Conservation (phyloP, 2,329 filamentous ascomycete species). For the Monilinia fructicola region DNA sequence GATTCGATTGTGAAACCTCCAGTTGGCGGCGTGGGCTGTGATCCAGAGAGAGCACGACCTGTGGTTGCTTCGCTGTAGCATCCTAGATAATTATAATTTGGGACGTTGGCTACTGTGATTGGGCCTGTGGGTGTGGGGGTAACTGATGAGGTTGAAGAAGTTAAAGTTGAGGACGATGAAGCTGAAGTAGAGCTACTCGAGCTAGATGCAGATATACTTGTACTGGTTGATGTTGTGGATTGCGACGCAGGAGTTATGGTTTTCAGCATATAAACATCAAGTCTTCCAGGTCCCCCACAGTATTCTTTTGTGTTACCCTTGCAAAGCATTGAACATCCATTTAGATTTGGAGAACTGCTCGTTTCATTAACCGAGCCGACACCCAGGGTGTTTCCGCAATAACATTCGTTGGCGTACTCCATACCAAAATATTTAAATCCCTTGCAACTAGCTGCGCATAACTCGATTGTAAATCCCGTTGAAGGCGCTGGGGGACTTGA, state of each 20-base stretch:
- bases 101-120: constrained; percentile 45
- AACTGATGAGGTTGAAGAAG: neutral
- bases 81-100: constrained; percentile 47
- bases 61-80: constrained; percentile 51
- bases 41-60: constrained; percentile 45
- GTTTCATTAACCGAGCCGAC: constrained; percentile 22
- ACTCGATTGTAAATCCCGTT: constrained; percentile 33
- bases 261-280: constrained; percentile 31
- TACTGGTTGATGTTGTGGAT: constrained; percentile 14
- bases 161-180: neutral
- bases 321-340: constrained; percentile 28
- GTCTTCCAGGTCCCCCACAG: constrained; percentile 38
- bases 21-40: constrained; percentile 11
- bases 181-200: neutral
- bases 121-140: constrained; percentile 42
- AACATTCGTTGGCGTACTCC: constrained; percentile 42
- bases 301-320: constrained; percentile 34
- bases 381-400: constrained; percentile 37
- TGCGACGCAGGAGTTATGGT: neutral
- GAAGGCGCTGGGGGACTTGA: constrained; percentile 28
- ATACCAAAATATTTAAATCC: constrained; percentile 33
- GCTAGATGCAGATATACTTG: neutral
- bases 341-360: constrained; percentile 23
- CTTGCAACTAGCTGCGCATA: constrained; percentile 30
- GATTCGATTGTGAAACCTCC: constrained; percentile 39